Evolutionary conservation across 805 yeast genomes (phyloP).

Genomic region (Komagataella mondaviorum): DNA sequence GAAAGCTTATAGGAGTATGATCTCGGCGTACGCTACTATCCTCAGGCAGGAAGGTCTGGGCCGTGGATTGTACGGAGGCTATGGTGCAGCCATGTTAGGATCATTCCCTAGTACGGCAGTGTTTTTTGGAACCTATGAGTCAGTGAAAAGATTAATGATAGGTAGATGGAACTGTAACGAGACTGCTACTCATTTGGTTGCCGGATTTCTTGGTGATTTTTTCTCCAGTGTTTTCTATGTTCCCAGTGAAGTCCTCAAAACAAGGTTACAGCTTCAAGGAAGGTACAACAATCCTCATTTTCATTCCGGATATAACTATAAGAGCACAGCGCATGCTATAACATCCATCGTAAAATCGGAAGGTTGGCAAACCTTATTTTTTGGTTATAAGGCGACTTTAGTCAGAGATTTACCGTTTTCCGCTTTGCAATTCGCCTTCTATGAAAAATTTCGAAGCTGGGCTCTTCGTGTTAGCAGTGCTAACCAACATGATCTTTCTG

Average conservation of each 20-base stretch:
- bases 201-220: slow-evolving; percentile 91
- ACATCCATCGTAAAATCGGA: slow-evolving; percentile 49
- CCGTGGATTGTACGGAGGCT: slow-evolving; percentile 86
- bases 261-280: slow-evolving; percentile 90
- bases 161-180: slow-evolving; percentile 56
- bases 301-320: slow-evolving; percentile 76
- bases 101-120: slow-evolving; percentile 88
- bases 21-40: slow-evolving; percentile 67
- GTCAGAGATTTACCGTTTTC: slow-evolving; percentile 91
- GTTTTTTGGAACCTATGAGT: slow-evolving; percentile 89
- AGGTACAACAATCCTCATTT: slow-evolving; percentile 68
- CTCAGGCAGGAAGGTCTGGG: slow-evolving; percentile 71
- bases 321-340: slow-evolving; percentile 61
- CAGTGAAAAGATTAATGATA: slow-evolving; percentile 57
- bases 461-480: slow-evolving; percentile 28
- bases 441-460: slow-evolving; percentile 63
- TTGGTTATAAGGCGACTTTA: slow-evolving; percentile 90
- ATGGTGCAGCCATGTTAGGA: slow-evolving; percentile 83
- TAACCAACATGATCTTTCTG: slow-evolving; percentile 32
- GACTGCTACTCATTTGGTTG: slow-evolving; percentile 63
- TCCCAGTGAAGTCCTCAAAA: slow-evolving; percentile 89
- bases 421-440: slow-evolving; percentile 91
- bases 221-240: slow-evolving; percentile 83
- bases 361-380: slow-evolving; percentile 66
- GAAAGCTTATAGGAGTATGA: slow-evolving; percentile 58